Evolutionary conservation across 495 filamentous ascomycete genomes (phyloP), one percentile per base, ranked within the genome.

Genomic region (Aspergillus conjunctus): DNA sequence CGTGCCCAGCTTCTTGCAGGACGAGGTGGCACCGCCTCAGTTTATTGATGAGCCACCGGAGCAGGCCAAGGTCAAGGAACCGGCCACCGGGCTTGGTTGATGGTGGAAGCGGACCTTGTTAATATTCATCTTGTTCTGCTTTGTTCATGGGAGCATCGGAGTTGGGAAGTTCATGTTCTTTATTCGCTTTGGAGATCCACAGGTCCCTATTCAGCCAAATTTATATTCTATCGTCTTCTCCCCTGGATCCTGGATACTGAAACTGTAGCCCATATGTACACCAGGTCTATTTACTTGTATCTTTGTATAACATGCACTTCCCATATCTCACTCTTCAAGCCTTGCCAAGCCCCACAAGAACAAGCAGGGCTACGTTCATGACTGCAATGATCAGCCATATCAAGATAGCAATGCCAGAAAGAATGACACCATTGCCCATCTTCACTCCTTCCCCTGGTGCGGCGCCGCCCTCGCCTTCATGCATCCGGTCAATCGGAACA

Each of bases 1-100:
- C 21, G 78, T 93, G 63, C 95, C 95, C 9, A 88, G 88, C 61
- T 98, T 94, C 76, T 83, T 98, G 81, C 82, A 91, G 70, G 92
- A 96, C 68, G 92, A 93, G 63, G 80, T 84, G 41, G 78, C 71
- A 68, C 84, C 88, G 31, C 94, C 94, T 30, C 85, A 91, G 49
- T 98, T 98, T 75, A 88, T 98, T 63, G 93, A 92, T 76, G 87
- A 91, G 74, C 81, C 88, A 22, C 88, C 88, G 1, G 81, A 87
- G 73, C 72, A 81, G 30, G 77, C 76, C 17, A 91, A 94, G 78
- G 83, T 94, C 31, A 93, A 93, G 79, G 91, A 95, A 77, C 73
- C 76, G 58, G 78, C 78, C 30, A 72, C 73, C 21, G 76, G 75
- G 0, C 55, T 78, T 59, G 73, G 72, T 32, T 78, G 66, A 72